phyloP scores from a whole-genome alignment of 768 basidiomycete species.

The Pleurotus giganteus region DNA sequence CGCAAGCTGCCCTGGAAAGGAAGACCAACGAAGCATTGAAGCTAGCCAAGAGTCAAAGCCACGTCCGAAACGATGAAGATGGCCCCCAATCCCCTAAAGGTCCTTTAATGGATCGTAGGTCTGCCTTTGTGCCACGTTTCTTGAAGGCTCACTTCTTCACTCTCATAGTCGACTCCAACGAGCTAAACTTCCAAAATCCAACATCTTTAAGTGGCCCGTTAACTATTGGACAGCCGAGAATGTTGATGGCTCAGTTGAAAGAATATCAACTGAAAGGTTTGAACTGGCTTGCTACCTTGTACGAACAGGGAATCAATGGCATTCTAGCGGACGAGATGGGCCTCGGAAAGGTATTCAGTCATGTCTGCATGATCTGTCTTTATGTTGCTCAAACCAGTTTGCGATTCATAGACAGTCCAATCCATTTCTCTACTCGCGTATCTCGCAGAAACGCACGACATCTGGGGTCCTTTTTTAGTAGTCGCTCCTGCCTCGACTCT shows the following conservation, averaged over 20 bases:
- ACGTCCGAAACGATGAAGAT: constrained; percentile 42
- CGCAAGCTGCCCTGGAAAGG: constrained; percentile 74
- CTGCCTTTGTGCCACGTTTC: neutral
- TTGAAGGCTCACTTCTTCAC: neutral
- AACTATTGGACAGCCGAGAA: constrained; percentile 88
- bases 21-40: constrained; percentile 77
- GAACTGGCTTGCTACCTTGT: constrained; percentile 96
- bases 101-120: constrained; percentile 73
- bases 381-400: neutral
- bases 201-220: constrained; percentile 82
- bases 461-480: constrained; percentile 99
- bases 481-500: constrained; percentile 96
- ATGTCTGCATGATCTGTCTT: neutral
- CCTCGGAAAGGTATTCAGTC: constrained; percentile 65
- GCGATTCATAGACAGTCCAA: constrained; percentile 76
- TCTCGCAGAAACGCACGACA: constrained; percentile 94
- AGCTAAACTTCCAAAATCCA: constrained; percentile 99
- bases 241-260: constrained; percentile 95
- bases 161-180: constrained; percentile 83
- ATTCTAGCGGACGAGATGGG: constrained; percentile 99
- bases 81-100: constrained; percentile 27
- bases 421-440: constrained; percentile 95
- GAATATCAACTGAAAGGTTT: constrained; percentile 98
- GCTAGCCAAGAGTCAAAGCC: constrained; percentile 56
- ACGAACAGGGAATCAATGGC: constrained; percentile 99